Conservation (phyloP, 2,329 filamentous ascomycete genomes). For the Aspergillus udagawae region DNA sequence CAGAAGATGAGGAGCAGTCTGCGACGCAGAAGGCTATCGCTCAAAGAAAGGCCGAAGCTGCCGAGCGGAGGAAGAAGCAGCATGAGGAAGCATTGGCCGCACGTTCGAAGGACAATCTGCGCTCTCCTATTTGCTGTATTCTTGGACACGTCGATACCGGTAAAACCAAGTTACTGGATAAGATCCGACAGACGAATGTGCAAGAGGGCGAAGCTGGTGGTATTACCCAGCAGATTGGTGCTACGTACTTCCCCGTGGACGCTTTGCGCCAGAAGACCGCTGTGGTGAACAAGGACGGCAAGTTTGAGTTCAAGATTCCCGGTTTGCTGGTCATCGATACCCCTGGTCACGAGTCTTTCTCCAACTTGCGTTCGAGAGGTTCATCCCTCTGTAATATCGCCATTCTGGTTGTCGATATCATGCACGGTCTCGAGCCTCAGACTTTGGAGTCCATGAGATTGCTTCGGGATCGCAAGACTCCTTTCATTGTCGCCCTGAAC, state of each 20-base stretch:
- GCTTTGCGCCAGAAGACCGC: constrained; percentile 87
- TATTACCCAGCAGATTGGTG: constrained; percentile 99
- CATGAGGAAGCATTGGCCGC: constrained; percentile 89
- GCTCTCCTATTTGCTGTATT: constrained; percentile 99
- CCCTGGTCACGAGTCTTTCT: constrained; percentile 99
- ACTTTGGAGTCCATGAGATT: constrained; percentile 96
- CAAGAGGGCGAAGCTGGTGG: constrained; percentile 98
- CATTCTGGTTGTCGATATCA: constrained; percentile 97
- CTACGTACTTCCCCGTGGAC: constrained; percentile 96
- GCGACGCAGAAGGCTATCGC: constrained; percentile 69
- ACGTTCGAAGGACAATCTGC: constrained; percentile 87
- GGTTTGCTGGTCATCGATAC: constrained; percentile 97
- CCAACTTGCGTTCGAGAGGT: constrained; percentile 91
- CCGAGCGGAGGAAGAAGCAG: constrained; percentile 80
- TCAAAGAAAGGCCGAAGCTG: constrained; percentile 80
- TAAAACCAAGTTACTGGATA: constrained; percentile 98
- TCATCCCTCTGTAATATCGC: constrained; percentile 99
- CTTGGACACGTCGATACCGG: constrained; percentile 99
- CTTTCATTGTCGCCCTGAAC: constrained; percentile 98
- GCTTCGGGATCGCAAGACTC: constrained; percentile 87
- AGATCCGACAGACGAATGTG: constrained; percentile 96
- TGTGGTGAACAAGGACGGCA: constrained; percentile 85
- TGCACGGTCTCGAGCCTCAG: constrained; percentile 97
- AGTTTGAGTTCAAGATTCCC: constrained; percentile 95
- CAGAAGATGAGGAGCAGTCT: constrained; percentile 68